Evolutionary conservation across 306 rosid genomes (phyloP).

Genomic region (Prunus fruticosa): DNA sequence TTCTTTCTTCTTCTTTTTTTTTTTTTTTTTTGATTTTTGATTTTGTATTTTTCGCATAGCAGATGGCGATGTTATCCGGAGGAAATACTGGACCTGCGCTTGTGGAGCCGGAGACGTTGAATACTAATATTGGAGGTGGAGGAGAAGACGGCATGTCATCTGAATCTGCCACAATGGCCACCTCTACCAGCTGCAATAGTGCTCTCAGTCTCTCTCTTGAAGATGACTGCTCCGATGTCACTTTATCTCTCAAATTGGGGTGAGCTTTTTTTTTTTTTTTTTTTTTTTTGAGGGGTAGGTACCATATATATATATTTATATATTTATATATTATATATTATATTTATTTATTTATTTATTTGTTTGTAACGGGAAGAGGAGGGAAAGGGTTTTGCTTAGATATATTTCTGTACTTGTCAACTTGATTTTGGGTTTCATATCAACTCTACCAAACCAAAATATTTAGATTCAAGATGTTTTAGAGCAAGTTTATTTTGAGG

Average conservation of each 20-base stretch:
- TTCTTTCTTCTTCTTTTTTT: not conserved
- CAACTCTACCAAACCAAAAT: too few species aligned
- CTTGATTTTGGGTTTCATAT: too few species aligned
- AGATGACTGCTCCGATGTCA: conserved; percentile 12
- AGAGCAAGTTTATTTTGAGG: too few species aligned
- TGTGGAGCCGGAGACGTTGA: conserved; percentile 7
- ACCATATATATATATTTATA: too few species aligned
- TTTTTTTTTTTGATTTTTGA: not conserved
- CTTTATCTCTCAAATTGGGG: not conserved
- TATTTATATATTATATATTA: too few species aligned
- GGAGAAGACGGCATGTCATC: conserved; percentile 26
- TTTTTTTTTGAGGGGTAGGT: too few species aligned
- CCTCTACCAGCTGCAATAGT: conserved; percentile 14
- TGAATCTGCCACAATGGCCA: conserved; percentile 29
- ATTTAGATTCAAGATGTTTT: too few species aligned
- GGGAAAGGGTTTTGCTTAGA: too few species aligned
- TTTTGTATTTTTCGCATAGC: not conserved
- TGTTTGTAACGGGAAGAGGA: too few species aligned
- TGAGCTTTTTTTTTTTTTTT: not conserved
- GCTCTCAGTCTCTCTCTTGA: conserved; percentile 15
- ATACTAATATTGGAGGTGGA: not conserved
- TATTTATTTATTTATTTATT: too few species aligned
- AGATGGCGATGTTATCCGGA: conserved; percentile 26
- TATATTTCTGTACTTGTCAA: too few species aligned
- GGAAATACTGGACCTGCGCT: conserved; percentile 1